Evolutionary conservation across 208 protist species (phyloP).

Genomic region (Wallacemonas sp.): DNA sequence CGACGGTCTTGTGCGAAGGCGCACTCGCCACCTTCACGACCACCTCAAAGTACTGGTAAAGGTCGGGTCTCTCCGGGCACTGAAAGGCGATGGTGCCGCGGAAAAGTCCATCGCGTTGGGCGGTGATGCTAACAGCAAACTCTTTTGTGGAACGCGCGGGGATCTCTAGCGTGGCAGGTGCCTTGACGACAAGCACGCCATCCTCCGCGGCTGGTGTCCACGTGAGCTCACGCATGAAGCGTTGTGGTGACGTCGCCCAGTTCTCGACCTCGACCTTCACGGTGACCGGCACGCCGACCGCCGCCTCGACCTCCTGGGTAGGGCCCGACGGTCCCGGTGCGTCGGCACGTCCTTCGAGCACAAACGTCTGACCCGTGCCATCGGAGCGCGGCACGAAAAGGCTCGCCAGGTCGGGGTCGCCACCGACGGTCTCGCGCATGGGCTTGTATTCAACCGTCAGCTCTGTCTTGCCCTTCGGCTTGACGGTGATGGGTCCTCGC

Average conservation of each 20-base stretch:
- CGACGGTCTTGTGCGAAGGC: constrained; percentile 29
- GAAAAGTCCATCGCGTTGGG: constrained; percentile 81
- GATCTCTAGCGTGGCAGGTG: constrained; percentile 85
- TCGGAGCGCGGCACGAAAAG: constrained; percentile 94
- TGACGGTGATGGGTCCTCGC: constrained; percentile 65
- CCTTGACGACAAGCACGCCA: constrained; percentile 51
- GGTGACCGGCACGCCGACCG: constrained; percentile 34
- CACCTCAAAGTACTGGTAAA: constrained; percentile 86
- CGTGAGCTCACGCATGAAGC: constrained; percentile 82
- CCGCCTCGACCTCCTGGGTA: constrained; percentile 40
- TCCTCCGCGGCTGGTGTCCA: constrained; percentile 67
- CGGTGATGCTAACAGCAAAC: constrained; percentile 73
- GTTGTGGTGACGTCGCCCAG: constrained; percentile 64
- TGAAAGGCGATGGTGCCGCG: constrained; percentile 58
- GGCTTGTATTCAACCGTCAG: constrained; percentile 90
- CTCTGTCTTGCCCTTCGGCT: constrained; percentile 51
- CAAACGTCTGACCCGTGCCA: constrained; percentile 82
- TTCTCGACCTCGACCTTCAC: constrained; percentile 82
- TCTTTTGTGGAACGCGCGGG: constrained; percentile 58
- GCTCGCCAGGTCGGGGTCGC: constrained; percentile 56
- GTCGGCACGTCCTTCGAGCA: constrained; percentile 71
- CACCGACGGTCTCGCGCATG: constrained; percentile 55
- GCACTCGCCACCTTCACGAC: constrained; percentile 45
- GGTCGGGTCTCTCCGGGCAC: constrained; percentile 75
- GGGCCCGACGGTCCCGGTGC: constrained; percentile 41